Base-by-base conservation (phyloP, 352 stramenopile species). In the Phytophthora megakarya region DNA sequence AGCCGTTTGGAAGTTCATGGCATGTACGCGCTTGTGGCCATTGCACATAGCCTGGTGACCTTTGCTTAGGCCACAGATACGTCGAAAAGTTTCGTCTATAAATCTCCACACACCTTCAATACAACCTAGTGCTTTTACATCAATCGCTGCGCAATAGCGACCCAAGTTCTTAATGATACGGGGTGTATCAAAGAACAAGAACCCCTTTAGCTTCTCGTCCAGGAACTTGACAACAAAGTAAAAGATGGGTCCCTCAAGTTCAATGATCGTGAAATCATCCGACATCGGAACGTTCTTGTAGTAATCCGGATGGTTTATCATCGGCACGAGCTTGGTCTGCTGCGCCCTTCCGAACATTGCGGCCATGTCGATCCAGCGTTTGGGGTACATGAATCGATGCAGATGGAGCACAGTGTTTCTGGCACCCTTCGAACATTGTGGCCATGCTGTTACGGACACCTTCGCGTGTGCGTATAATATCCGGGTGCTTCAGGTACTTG, bases 11-110 rank as follows among this genome's bases (percentile, higher is more conserved):
- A 55, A 63, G 16, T 63, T 63, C 8, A 63, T 11, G 0, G 54
- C 43, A 12, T 63, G 35, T 0, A 63, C 44, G 8, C 54, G 22
- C 54, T 63, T 63, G 33, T 63, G 54, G 1, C 33, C 54, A 25
- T 55, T 63, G 32, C 35, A 63, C 19, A 54, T 46, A 5, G 54
- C 54, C 23, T 55, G 43, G 13, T 50, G 39, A 0, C 38, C 51
- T 30, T 60, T 60, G 23, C 54, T 46, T 16, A 35, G 54, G 10
- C 54, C 43, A 35, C 55, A 64, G 25, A 64, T 63, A 21, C 44
- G 44, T 25, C 45, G 44, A 56, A 64, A 15, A 2, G 44, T 56
- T 18, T 35, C 57, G 33, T 66, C 47, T 21, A 59, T 66, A 19
- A 66, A 53, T 21, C 39, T n/a, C 47, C 39, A 59, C 32, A 60